These are phyloP conservation scores for Phytophthora colocasiae DNA, from an alignment of 352 stramenopile genomes.

Conservation along the genomic window DNA sequence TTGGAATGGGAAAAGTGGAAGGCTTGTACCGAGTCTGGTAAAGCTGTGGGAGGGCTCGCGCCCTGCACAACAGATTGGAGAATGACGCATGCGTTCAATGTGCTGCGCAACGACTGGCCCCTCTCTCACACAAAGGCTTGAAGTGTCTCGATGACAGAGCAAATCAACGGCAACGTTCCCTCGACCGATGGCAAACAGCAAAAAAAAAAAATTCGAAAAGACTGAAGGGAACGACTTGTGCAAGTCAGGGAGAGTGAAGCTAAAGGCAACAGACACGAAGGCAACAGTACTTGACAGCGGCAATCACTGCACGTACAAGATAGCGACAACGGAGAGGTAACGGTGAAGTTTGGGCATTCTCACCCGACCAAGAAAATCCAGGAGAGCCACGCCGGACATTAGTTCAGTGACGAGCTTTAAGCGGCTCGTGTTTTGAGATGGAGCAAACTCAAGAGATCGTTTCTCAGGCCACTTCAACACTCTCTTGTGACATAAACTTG, in stretches of 20 bases:
- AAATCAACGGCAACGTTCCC: conserved; percentile 34
- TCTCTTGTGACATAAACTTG: background rate
- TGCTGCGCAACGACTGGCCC: conserved; percentile 5
- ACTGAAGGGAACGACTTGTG: too few relatives aligned
- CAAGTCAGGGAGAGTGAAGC: conserved; percentile 1
- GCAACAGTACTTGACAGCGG: background rate
- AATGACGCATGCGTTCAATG: conserved; percentile 24
- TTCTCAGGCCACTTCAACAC: conserved; percentile 24
- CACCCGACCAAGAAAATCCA: conserved; percentile 31
- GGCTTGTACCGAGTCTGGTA: conserved; percentile 19
- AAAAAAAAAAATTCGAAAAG: conserved; percentile 41
- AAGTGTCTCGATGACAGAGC: conserved; percentile 18
- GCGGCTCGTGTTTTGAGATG: conserved; percentile 16
- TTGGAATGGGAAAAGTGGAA: conserved; percentile 10
- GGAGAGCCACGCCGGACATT: conserved; percentile 7
- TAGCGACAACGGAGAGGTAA: conserved; percentile 1
- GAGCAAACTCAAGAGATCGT: conserved; percentile 1
- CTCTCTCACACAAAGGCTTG: conserved; percentile 25
- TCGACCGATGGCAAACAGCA: conserved; percentile 32
- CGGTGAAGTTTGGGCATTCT: conserved; percentile 28
- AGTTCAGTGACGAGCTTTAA: conserved; percentile 14
- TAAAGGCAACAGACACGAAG: background rate
- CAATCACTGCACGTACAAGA: background rate
- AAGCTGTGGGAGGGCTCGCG: conserved; percentile 19
- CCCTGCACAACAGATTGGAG: conserved; percentile 26